Percentiles rank a stretch among this genome's conserved stretches.
Conservation (phyloP, 2,329 filamentous ascomycete genomes). For the Colletotrichum cereale region DNA sequence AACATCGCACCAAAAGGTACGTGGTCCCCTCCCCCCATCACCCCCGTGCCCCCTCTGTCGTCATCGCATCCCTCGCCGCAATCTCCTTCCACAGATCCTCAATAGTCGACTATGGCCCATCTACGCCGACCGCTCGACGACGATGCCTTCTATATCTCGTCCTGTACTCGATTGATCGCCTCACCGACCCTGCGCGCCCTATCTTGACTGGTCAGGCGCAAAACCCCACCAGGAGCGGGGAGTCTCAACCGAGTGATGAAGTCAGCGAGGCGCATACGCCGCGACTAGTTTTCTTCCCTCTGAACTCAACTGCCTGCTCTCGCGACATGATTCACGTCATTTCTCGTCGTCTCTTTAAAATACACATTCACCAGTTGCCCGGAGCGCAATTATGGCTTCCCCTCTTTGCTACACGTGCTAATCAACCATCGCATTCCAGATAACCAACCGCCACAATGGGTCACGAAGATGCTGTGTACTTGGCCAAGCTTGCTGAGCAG, state of each 20-base stretch:
- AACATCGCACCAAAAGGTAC: slow-evolving; percentile 43
- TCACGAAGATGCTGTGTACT: slow-evolving; percentile 99
- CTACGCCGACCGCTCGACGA: slow-evolving; percentile 21
- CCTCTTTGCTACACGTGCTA: slow-evolving; percentile 30
- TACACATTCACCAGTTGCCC: neutral
- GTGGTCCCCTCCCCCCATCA: slow-evolving; percentile 38
- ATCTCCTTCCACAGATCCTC: slow-evolving; percentile 34
- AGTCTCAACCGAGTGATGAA: slow-evolving; percentile 40
- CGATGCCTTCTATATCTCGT: slow-evolving; percentile 18
- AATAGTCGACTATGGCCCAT: slow-evolving; percentile 29
- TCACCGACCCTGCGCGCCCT: slow-evolving; percentile 33
- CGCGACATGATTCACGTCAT: slow-evolving; percentile 15
- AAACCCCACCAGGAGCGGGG: slow-evolving; percentile 42
- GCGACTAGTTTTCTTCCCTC: slow-evolving; percentile 13
- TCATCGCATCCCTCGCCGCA: slow-evolving; percentile 52
- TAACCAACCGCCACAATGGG: slow-evolving; percentile 79
- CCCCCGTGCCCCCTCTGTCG: slow-evolving; percentile 54
- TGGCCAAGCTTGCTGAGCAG: slow-evolving; percentile 99
- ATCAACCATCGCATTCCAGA: slow-evolving; percentile 21
- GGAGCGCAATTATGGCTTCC: slow-evolving; percentile 15
- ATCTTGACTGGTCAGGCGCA: slow-evolving; percentile 38
- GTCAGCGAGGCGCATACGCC: slow-evolving; percentile 41
- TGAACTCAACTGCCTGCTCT: slow-evolving; percentile 2
- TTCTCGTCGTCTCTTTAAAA: neutral
- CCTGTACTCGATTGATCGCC: slow-evolving; percentile 28